Base-by-base conservation (phyloP, 108 stramenopile species). In the Fragilaria crotonensis region DNA sequence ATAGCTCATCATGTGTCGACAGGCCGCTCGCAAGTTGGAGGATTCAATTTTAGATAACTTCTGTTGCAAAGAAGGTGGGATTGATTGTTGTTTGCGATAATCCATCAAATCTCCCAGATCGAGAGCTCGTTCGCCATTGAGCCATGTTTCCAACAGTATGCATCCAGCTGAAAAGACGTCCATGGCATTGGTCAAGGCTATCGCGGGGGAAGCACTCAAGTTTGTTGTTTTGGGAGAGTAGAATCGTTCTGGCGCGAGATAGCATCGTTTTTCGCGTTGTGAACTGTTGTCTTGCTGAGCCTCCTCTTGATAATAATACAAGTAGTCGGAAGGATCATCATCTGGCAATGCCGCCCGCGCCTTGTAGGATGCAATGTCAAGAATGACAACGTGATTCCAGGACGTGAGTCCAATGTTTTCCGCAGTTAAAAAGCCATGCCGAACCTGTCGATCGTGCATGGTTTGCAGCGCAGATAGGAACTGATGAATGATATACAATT, bases 111-210 rank as follows among this genome's bases (percentile, higher is more conserved):
- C 84, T 48, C 96, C 94, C 25, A 97, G 72, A 71, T 97, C 96
- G 46, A 99, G 51, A 4, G 93, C 89, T 9, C 88, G 76, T 54
- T 92, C 96, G 17, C 96, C 97, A 72, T 93, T 95, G 49, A 96
- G 64, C 61, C 87, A 94, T 2, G 94, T 78, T 80, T 97, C 96
- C 47, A 95, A 87, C 30, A 97, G 75, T 28, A 95, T 84, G 63
- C 98, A 99, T 5, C 98, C 98, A 5, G 84, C 64, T n/a, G 94
- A 91, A 67, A 99, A 99, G 7, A 97, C 83, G 74, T 99, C 98
- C 95, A 95, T 96, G 33, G 91, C 90, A 26, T 87, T 78, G 25
- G 80, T 86, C 1, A 95, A 75, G 22, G 63, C 51, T 17, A 50
- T 56, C 50, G 33, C 28, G 61, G 55, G 48, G 25, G 45, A 25